Evolutionary conservation across 2,329 filamentous ascomycete genomes (phyloP), one percentile per base, ranked within the genome.

Genomic region (Lanzia echinophila): DNA sequence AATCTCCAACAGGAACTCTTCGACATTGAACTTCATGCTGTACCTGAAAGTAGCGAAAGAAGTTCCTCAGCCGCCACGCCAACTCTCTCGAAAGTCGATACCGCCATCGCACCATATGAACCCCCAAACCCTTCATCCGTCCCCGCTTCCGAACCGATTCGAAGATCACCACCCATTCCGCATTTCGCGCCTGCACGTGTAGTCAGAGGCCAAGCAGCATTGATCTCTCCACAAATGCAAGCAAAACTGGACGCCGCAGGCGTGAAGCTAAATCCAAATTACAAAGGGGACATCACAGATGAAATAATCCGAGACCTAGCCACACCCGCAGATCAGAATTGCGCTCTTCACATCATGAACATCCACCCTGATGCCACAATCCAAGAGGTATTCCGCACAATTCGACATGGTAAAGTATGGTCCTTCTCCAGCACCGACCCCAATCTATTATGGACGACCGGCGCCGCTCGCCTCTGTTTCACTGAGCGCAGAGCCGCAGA

Each of bases 381-480:
- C 31, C 13, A 32, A 11, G 42, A 53, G 11, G n/a, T 53, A 1
- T 47, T 53, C 24, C 8, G 20, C 7, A 47, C 42, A 0, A 47
- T 53, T 1, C 50, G 39, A 3, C 41, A 46, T 1, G 50, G 50
- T 12, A 53, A 53, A 15, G 50, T 53, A 2, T 53, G 34, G 19
- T 38, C 33, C 0, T 44, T 38, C 6, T 33, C 50, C 8, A 47
- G 41, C 31, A 47, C 34, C 12, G n/a, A 13, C 1, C 50, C 50
- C 1, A 44, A 44, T 34, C 1, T 6, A 17, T 24, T 44, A 1
- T 51, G 48, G 48, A n/a, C 10, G 1, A 13, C 28, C 12, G 34
- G 31, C 3, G 47, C 52, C 20, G 36, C 50, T 22, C 41, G 36
- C 10, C 41, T 55, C 33, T 38, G 41, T 17, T 55, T 55, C 15